Evolutionary conservation across 805 yeast species (phyloP), one percentile per base, ranked within the genome.

Genomic region (Candida odintsovae): DNA sequence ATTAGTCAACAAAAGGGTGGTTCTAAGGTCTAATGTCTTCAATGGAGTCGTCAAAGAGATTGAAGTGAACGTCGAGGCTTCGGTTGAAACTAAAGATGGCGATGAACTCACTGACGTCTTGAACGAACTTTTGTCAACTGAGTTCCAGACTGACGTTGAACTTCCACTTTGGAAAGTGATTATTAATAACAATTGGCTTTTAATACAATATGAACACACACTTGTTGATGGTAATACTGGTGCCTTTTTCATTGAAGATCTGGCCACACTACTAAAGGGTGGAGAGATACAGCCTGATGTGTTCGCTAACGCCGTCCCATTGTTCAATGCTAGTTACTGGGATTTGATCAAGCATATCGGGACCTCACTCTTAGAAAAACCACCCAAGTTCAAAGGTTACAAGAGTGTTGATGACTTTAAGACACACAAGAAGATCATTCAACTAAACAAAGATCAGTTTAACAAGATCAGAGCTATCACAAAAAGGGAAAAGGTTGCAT

Each of bases 81-180:
- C 20, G 4, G 26, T 47, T 13, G 36, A 41, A 6, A 36, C 38
- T 18, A 19, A 13, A 7, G 45, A 36, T 11, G 8, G 23, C 7
- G 43, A 29, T 8, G 43, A 29, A 5, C 20, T 33, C 13, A 9
- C 20, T 16, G 38, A 41, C 12, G 33, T 41, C 10, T 21, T 45
- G 10, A 38, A 45, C 20, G 20, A 36, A 22, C 16, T 25, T 1
- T 45, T 45, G 21, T 39, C 31, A 11, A 42, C 43, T 11, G 9
- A 6, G 10, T 48, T 48, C 26, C 12, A 26, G 11, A 29, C 44
- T 3, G 49, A 40, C 2, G 10, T n/a, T 11, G 22, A 21, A 10
- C 31, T 15, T 4, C 20, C 46, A 13, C 36, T 48, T n/a, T 48
- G 51, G 48, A 48, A 39, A 18, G n/a, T 45, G 16, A 41, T 42